Evolutionary conservation across 2,329 filamentous ascomycete species (phyloP).

Genomic region (Domatiomyces catenatus): DNA sequence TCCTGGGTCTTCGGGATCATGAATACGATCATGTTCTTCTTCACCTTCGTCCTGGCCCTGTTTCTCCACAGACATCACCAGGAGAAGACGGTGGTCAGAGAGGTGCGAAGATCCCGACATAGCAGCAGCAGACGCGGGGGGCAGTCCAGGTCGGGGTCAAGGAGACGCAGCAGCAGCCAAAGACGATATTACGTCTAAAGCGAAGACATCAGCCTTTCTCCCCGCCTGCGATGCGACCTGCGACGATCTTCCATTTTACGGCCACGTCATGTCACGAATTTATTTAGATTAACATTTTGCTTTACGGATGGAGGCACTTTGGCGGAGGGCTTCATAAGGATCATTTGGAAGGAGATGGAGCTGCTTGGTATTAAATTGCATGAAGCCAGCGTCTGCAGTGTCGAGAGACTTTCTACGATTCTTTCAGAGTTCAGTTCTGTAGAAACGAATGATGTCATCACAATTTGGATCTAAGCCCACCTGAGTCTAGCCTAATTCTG

Average conservation of each 20-base stretch:
- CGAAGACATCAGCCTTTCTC: not conserved
- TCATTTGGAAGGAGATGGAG: not conserved
- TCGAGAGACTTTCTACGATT: not conserved
- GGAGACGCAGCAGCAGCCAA: slow-evolving; percentile 15
- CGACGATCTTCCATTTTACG: not conserved
- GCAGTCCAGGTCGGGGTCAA: slow-evolving; percentile 16
- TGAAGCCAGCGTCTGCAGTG: not conserved
- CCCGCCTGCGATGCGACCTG: not conserved
- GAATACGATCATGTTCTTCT: slow-evolving; percentile 64
- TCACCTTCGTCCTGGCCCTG: slow-evolving; percentile 55
- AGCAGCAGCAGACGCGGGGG: slow-evolving; percentile 18
- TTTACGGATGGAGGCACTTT: not conserved
- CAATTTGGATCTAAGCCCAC: not conserved
- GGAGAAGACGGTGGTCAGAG: slow-evolving; percentile 23
- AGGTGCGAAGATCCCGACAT: slow-evolving; percentile 22
- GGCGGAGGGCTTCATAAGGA: not conserved
- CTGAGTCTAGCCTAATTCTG: not conserved
- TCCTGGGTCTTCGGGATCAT: slow-evolving; percentile 82
- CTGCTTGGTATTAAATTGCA: not conserved
- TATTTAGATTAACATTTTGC: not conserved
- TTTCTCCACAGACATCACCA: slow-evolving; percentile 24
- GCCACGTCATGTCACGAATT: not conserved
- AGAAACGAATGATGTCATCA: not conserved
- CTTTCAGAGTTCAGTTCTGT: not conserved
- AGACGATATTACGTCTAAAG: slow-evolving; percentile 15